A percentile compares a stretch with the other conserved stretches of the same genome.
Evolutionary conservation across 1,284 basidiomycete species (phyloP).

Genomic region (Gastroboletus turbinatus): DNA sequence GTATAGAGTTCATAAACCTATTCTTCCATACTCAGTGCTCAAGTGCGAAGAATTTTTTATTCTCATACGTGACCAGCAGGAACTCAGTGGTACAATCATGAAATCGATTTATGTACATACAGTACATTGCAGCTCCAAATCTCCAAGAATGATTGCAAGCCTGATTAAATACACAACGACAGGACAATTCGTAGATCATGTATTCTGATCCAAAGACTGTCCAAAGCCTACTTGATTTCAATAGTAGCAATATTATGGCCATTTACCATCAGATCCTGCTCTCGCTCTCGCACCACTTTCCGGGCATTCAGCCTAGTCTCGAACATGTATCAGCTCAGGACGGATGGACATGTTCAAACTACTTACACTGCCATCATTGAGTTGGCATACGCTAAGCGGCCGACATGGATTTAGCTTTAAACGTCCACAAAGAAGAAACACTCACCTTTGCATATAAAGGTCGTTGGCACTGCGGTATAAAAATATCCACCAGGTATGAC

Average conservation of each 20-base stretch:
- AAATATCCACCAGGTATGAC: background rate
- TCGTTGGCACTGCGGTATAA: background rate
- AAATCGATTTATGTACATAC: too few relatives aligned
- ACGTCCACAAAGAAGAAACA: too few relatives aligned
- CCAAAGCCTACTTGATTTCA: background rate
- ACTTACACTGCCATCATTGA: conserved; percentile 21
- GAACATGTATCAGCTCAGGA: background rate
- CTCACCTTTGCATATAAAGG: conserved; percentile 9
- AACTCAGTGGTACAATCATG: too few relatives aligned
- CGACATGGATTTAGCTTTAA: background rate
- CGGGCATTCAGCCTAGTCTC: conserved; percentile 16
- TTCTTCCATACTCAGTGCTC: too few relatives aligned
- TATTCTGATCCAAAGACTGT: background rate
- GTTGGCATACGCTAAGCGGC: conserved; percentile 10
- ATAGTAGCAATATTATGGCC: conserved; percentile 7
- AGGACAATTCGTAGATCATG: background rate
- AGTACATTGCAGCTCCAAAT: too few relatives aligned
- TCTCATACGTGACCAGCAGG: too few relatives aligned
- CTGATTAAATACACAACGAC: background rate
- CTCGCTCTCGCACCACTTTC: conserved; percentile 7
- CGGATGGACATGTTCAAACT: background rate
- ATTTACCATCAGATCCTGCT: background rate
- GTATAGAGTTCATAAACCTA: too few relatives aligned
- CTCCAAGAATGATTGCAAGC: background rate
- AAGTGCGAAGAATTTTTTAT: too few relatives aligned